Conservation (phyloP, 2,329 filamentous ascomycete species). For the Oidium heveae region DNA sequence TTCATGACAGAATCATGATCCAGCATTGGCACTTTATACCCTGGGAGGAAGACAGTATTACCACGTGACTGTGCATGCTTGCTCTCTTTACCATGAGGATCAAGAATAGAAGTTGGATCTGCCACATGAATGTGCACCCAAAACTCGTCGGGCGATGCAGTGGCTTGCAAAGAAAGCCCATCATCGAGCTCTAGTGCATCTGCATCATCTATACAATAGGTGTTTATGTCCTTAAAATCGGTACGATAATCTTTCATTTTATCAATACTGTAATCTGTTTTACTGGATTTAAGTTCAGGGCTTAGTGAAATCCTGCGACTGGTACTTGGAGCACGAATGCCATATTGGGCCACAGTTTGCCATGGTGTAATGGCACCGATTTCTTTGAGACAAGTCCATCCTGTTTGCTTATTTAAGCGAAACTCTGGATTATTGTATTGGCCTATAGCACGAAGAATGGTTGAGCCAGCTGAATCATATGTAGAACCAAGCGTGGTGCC, state of each 20-base stretch:
- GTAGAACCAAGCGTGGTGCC: slow-evolving; percentile 4
- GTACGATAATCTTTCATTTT: slow-evolving; percentile 26
- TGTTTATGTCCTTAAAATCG: slow-evolving; percentile 30
- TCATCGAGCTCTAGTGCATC: slow-evolving; percentile 52
- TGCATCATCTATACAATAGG: slow-evolving; percentile 49
- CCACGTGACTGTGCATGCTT: slow-evolving; percentile 34
- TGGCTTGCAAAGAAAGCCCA: slow-evolving; percentile 43
- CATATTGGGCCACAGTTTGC: slow-evolving; percentile 41
- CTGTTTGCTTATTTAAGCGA: slow-evolving; percentile 20
- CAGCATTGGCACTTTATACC: slow-evolving; percentile 33
- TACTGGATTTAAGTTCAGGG: background rate
- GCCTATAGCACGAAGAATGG: slow-evolving; percentile 33
- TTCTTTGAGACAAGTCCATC: slow-evolving; percentile 50
- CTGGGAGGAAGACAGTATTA: slow-evolving; percentile 33
- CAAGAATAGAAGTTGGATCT: slow-evolving; percentile 48
- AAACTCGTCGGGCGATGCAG: slow-evolving; percentile 25
- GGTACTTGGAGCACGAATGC: slow-evolving; percentile 26
- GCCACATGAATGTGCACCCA: slow-evolving; percentile 64
- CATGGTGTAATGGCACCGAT: slow-evolving; percentile 45
- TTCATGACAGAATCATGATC: slow-evolving; percentile 22
- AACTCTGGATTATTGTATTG: slow-evolving; percentile 25
- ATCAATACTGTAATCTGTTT: slow-evolving; percentile 15
- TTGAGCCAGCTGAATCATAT: slow-evolving; percentile 34
- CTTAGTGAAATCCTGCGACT: slow-evolving; percentile 8
- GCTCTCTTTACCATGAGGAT: slow-evolving; percentile 29